phyloP scores from a whole-genome alignment of 2,329 filamentous ascomycete genomes.

The Westerdykella aurantiaca region DNA sequence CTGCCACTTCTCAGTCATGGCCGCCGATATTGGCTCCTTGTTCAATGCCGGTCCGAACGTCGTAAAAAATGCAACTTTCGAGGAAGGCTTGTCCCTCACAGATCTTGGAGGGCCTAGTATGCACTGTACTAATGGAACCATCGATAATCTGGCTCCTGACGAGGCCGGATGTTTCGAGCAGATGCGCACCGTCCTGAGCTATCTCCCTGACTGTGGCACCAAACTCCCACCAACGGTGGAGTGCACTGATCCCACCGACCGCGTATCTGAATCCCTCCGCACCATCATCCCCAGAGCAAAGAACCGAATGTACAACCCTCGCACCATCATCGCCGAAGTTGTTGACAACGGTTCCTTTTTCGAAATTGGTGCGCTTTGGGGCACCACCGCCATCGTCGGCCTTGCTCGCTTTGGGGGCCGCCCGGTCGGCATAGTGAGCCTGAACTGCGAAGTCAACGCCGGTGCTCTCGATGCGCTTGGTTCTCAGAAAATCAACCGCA shows the following conservation, averaged over 20 bases:
- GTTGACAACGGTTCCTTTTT: conserved; percentile 56
- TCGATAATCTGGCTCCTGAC: conserved; percentile 57
- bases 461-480: conserved; percentile 57
- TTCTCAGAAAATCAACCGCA: conserved; percentile 55
- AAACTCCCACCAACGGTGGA: conserved; percentile 48
- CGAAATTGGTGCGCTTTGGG: conserved; percentile 60
- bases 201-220: conserved; percentile 53
- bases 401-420: conserved; percentile 53
- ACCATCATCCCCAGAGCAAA: conserved; percentile 54
- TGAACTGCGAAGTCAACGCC: conserved; percentile 56
- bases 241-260: conserved; percentile 46
- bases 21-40: conserved; percentile 54
- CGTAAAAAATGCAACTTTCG: conserved; percentile 58
- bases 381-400: conserved; percentile 55
- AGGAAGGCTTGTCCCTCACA: conserved; percentile 54
- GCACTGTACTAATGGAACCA: conserved; percentile 61
- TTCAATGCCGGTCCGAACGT: conserved; percentile 62
- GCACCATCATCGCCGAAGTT: conserved; percentile 52
- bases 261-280: conserved; percentile 47
- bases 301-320: conserved; percentile 56
- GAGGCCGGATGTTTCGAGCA: conserved; percentile 60
- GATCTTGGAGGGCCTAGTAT: conserved; percentile 57
- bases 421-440: conserved; percentile 54
- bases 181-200: conserved; percentile 51
- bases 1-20: conserved; percentile 63